These are phyloP conservation scores for Gypsophila paniculata DNA, from an alignment of 179 eudicot genomes.

Conservation along the genomic window DNA sequence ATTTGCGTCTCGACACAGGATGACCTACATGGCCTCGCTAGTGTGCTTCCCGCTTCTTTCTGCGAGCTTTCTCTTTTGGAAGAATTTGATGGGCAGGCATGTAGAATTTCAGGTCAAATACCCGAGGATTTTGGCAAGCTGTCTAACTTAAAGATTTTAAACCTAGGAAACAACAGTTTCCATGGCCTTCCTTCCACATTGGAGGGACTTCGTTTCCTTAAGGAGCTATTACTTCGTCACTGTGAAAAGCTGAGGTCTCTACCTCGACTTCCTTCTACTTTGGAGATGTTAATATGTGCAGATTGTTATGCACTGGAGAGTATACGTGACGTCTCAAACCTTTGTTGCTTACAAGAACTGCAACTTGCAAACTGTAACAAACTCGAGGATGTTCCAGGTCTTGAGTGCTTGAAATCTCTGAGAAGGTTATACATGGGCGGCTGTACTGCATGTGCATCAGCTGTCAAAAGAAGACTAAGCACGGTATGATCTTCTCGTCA, in stretches of 20 bases:
- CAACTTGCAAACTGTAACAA: conserved; percentile 49
- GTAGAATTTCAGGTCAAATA: conserved; percentile 41
- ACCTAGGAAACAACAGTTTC: conserved; percentile 51
- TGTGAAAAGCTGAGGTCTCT: conserved; percentile 42
- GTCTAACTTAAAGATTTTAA: conserved; percentile 36
- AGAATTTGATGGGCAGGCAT: conserved; percentile 47
- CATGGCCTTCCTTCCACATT: conserved; percentile 46
- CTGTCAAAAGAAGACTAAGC: conserved; percentile 31
- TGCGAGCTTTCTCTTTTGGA: conserved; percentile 34
- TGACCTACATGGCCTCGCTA: neutral
- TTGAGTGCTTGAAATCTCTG: conserved; percentile 47
- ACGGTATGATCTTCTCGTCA: conserved; percentile 31
- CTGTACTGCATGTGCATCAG: conserved; percentile 35
- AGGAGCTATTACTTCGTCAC: conserved; percentile 35
- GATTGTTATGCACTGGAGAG: conserved; percentile 42
- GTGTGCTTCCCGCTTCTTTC: conserved; percentile 45
- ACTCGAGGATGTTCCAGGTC: conserved; percentile 46
- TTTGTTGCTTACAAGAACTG: conserved; percentile 39
- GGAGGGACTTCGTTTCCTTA: conserved; percentile 35
- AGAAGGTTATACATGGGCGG: conserved; percentile 50
- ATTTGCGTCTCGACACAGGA: neutral
- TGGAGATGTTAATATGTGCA: conserved; percentile 45
- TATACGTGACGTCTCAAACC: conserved; percentile 43
- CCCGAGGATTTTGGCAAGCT: conserved; percentile 42
- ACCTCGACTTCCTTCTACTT: conserved; percentile 54